Percentiles rank a stretch among this genome's conserved stretches.
Evolutionary conservation across 768 basidiomycete species (phyloP).

Genomic region (Kockovaella imperatae): DNA sequence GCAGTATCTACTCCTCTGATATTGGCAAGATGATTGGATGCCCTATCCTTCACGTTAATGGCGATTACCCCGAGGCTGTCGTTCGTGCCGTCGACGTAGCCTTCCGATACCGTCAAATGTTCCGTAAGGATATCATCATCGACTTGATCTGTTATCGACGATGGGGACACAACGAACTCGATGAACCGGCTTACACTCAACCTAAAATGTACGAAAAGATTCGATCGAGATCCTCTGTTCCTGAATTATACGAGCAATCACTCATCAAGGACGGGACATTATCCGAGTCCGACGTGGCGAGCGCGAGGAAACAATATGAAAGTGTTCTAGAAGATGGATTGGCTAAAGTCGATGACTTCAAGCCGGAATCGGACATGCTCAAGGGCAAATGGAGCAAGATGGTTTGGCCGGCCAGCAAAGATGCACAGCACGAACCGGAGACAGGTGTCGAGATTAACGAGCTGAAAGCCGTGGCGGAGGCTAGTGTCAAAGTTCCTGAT

Average conservation of each 20-base stretch:
- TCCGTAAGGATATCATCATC: conserved; percentile 83
- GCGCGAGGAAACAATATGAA: conserved; percentile 57
- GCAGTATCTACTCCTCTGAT: conserved; percentile 64
- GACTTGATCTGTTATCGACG: conserved; percentile 83
- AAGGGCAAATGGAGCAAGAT: conserved; percentile 60
- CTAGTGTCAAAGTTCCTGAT: conserved; percentile 57
- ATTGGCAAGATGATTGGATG: conserved; percentile 84
- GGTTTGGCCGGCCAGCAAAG: conserved; percentile 57
- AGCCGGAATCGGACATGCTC: conserved; percentile 54
- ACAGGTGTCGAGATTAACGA: conserved; percentile 59
- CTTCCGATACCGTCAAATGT: conserved; percentile 75
- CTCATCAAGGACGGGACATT: conserved; percentile 58
- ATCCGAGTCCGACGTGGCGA: conserved; percentile 49
- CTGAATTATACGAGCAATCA: conserved; percentile 70
- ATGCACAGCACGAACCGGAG: conserved; percentile 54
- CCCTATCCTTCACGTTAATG: conserved; percentile 83
- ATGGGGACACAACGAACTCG: conserved; percentile 83
- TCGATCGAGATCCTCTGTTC: conserved; percentile 64
- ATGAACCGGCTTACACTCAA: conserved; percentile 76
- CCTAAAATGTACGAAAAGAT: conserved; percentile 90
- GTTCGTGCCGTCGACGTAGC: conserved; percentile 78
- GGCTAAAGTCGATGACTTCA: conserved; percentile 48
- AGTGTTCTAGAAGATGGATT: conserved; percentile 60
- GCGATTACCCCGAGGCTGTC: conserved; percentile 88
- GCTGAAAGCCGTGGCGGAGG: conserved; percentile 58